phyloP scores from a whole-genome alignment of 2,329 filamentous ascomycete genomes.

The Fusarium albosuccineum region DNA sequence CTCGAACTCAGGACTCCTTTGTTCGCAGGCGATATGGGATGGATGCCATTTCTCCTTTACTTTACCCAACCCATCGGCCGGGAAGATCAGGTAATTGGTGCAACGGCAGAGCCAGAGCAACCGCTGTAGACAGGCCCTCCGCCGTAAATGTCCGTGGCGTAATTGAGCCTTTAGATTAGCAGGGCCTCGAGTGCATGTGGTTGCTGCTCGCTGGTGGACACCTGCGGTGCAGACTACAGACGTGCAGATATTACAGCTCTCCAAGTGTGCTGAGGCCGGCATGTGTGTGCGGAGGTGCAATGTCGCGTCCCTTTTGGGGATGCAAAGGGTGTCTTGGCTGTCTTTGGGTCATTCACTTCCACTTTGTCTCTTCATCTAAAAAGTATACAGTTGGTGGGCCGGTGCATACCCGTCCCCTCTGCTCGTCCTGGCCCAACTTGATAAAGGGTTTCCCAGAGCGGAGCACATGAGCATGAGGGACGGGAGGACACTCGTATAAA shows the following conservation, averaged over 20 bases:
- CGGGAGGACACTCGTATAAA: conserved; percentile 16
- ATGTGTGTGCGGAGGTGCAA: conserved; percentile 33
- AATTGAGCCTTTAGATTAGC: conserved; percentile 27
- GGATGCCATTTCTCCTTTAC: conserved; percentile 20
- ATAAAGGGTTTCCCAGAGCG: background rate
- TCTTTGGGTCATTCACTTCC: conserved; percentile 7
- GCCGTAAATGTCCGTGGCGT: conserved; percentile 32
- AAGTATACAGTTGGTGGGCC: background rate
- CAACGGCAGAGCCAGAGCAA: background rate
- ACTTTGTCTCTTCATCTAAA: background rate
- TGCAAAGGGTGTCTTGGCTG: background rate
- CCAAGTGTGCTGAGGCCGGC: conserved; percentile 22
- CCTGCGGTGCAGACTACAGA: conserved; percentile 22
- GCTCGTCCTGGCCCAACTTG: conserved; percentile 11
- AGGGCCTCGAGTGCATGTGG: conserved; percentile 30
- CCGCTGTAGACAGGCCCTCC: conserved; percentile 4
- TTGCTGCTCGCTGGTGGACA: conserved; percentile 2
- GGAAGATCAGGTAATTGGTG: conserved; percentile 11
- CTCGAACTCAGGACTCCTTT: conserved; percentile 44
- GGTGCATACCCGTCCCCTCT: background rate
- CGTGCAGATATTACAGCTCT: conserved; percentile 19
- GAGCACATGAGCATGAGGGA: too few species aligned
- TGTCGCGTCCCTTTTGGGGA: conserved; percentile 21
- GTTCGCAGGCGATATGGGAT: conserved; percentile 6
- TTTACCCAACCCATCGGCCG: background rate